Base-by-base conservation (phyloP, 23 red algal genomes). In the Gracilariopsis chorda region DNA sequence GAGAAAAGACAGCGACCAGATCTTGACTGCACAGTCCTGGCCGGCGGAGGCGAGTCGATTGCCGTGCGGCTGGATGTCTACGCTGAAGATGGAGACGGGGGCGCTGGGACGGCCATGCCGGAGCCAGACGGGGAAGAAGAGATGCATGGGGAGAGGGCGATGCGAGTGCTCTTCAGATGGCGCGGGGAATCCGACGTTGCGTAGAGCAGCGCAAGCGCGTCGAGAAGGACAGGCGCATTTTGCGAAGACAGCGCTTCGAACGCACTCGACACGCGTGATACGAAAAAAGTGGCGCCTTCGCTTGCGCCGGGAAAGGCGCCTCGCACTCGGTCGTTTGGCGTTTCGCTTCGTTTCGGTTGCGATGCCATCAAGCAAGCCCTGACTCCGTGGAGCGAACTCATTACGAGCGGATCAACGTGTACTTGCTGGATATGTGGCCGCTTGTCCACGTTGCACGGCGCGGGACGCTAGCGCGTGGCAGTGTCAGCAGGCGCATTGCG, bases 41-140 rank as follows among this genome's bases (percentile, higher is more conserved):
- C 97, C 97, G 63, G 80, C 86, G 32, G 93, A 94, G 3, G 97
- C 97, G n/a, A 99, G 49, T 16, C 97, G 93, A n/a, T 59, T 46
- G 53, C 72, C 87, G 35, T 45, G 51, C 3, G 95, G 88, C 43
- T 94, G 82, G 35, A 98, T 58, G 77, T 98, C 95, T 6, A 94
- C 67, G 40, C 84, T 91, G 78, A 98, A 98, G 33, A 98, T 90
- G 81, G 82, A 76, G n/a, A 49, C 29, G 25, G 37, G 39, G 11
- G 61, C 44, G 13, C 75, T 52, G 51, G 43, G 42, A 45, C 84
- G 90, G 49, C 63, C 95, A 43, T 97, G 95, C 27, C 84, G 90
- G 9, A 97, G 85, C 95, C 95, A 97, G 37, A 55, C 46, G 65
- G 95, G 95, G 28, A 88, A 81, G 80, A 84, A 82, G 37, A 97